These are phyloP conservation scores for Thuja plicata DNA, from an alignment of 83 land plant species.

Conservation along the genomic window DNA sequence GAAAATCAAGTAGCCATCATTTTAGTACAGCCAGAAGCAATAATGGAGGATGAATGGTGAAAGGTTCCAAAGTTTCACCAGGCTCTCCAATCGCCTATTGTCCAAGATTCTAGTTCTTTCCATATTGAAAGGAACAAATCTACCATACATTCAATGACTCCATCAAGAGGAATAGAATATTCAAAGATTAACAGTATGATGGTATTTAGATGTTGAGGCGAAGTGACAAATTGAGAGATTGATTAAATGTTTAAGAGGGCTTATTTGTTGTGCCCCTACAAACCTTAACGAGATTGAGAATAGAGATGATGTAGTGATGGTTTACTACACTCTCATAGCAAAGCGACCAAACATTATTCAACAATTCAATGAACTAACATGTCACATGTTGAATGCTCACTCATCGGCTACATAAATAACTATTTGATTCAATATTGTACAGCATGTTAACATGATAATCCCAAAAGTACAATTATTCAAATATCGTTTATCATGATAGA, in stretches of 20 bases:
- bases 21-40: too few species aligned
- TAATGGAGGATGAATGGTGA: too few species aligned
- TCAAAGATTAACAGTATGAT: background rate
- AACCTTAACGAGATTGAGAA: background rate
- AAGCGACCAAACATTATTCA: background rate
- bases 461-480: background rate
- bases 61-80: too few species aligned
- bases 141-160: background rate
- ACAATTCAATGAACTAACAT: background rate
- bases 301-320: too few species aligned
- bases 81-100: background rate
- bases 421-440: background rate
- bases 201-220: background rate
- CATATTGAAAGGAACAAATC: background rate
- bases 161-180: background rate
- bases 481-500: background rate
- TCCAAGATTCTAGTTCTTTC: background rate
- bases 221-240: too few species aligned
- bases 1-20: too few species aligned
- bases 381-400: background rate
- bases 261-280: background rate
- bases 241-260: background rate
- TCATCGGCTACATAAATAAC: background rate
- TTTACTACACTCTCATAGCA: background rate
- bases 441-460: background rate